Conservation (phyloP, 345 rosid species). For the Zanthoxylum bungeanum region DNA sequence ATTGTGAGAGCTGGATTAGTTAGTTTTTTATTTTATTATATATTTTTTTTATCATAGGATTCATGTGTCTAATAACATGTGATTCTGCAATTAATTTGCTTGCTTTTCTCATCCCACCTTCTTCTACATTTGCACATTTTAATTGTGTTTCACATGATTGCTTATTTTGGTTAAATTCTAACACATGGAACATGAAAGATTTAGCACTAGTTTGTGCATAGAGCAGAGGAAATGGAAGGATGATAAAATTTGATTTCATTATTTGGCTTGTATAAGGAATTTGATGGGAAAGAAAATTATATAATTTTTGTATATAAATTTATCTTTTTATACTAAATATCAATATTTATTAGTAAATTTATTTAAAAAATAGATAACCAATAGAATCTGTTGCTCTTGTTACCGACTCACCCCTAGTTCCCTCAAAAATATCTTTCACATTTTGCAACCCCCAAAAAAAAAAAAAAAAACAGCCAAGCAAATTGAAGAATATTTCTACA, state of each 20-base stretch:
- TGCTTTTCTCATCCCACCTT: neutral
- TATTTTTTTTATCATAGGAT: neutral
- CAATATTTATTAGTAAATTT: too few species aligned
- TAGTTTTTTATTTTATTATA: too few species aligned
- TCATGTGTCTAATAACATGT: constrained; percentile 1
- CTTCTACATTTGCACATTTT: constrained; percentile 1
- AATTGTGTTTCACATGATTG: constrained; percentile 8
- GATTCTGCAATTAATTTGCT: neutral
- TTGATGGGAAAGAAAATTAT: too few species aligned
- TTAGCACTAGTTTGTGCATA: neutral
- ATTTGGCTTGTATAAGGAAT: too few species aligned
- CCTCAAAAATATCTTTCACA: neutral
- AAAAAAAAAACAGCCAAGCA: neutral
- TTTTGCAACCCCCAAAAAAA: too few species aligned
- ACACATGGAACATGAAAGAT: neutral
- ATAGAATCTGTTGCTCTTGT: neutral
- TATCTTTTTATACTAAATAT: too few species aligned
- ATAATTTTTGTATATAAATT: too few species aligned
- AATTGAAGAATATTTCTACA: neutral
- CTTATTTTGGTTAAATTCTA: neutral
- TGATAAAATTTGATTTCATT: too few species aligned
- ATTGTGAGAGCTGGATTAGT: neutral
- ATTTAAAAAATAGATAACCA: too few species aligned
- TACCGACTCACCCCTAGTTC: neutral
- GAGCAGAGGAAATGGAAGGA: too few species aligned